These are phyloP conservation scores for Aristolochia californica DNA, from an alignment of 164 flowering plant genomes.

Conservation along the genomic window DNA sequence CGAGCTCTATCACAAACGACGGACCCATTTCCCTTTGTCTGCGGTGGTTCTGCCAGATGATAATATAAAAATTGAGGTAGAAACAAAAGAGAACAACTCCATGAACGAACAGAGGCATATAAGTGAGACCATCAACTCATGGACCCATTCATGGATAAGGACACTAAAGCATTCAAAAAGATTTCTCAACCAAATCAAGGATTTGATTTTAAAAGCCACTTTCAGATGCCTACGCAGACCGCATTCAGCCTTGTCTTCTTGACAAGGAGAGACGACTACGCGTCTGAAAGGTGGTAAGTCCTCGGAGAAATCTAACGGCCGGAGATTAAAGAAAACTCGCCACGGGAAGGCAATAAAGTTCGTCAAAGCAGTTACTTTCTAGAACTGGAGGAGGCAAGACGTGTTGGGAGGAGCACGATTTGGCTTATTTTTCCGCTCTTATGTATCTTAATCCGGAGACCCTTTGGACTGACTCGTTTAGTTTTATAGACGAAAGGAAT, in stretches of 20 bases:
- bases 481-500: no score
- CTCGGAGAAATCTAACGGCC: conserved; percentile 2
- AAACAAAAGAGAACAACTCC: no score
- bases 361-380: not conserved
- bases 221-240: conserved; percentile 3
- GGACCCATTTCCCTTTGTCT: no score
- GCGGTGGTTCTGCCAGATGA: no score
- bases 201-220: not conserved
- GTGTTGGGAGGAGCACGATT: no score
- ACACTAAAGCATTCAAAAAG: not conserved
- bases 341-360: not conserved
- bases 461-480: no score
- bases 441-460: no score
- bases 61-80: no score
- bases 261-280: not conserved
- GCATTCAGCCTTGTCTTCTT: not conserved
- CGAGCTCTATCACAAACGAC: no score
- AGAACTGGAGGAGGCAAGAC: no score
- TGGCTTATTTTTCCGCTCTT: no score
- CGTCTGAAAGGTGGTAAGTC: not conserved
- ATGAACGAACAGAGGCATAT: not conserved
- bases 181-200: conserved; percentile 1
- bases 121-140: not conserved
- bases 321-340: not conserved
- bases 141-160: conserved; percentile 6